phyloP scores from a whole-genome alignment of 371 early-diverging fungal species.

The Sporodiniella umbellata region DNA sequence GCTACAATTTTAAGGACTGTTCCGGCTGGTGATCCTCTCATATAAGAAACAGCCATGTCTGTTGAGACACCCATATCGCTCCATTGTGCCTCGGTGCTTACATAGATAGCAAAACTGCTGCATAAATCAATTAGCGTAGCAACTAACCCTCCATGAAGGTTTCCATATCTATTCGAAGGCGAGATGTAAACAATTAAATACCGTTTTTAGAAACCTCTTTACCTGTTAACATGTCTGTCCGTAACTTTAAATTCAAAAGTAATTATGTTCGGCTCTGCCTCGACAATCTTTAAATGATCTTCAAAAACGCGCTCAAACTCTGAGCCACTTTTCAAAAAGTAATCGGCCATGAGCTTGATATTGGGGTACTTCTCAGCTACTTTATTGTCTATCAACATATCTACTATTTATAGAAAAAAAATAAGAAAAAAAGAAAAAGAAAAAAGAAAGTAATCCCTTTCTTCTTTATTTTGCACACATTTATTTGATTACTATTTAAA shows the following conservation, averaged over 20 bases:
- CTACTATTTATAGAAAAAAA: neutral
- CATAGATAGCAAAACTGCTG: conserved; percentile 32
- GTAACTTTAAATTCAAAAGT: conserved; percentile 34
- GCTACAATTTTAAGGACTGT: conserved; percentile 29
- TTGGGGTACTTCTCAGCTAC: conserved; percentile 12
- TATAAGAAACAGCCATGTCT: conserved; percentile 31
- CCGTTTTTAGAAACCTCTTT: neutral
- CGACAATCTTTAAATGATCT: conserved; percentile 4
- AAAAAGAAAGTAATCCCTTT: neutral
- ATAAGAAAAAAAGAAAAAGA: conserved; percentile 1
- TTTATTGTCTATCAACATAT: neutral
- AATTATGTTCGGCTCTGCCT: conserved; percentile 20
- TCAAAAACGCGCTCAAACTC: conserved; percentile 6
- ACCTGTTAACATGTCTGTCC: conserved; percentile 35
- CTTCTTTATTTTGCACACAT: neutral
- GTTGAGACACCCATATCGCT: conserved; percentile 34
- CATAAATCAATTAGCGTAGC: conserved; percentile 49
- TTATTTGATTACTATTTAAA: neutral
- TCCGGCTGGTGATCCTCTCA: conserved; percentile 29
- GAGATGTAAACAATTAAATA: neutral
- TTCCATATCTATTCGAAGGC: conserved; percentile 16
- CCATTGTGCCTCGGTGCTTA: conserved; percentile 26
- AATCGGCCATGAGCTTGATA: neutral
- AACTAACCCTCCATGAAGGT: conserved; percentile 43
- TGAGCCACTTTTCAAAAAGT: neutral